Percentiles rank a stretch among this genome's conserved stretches.
These are phyloP conservation scores for Phialemoniopsis sp. DNA, from an alignment of 2,329 filamentous ascomycete species.

Conservation along the genomic window DNA sequence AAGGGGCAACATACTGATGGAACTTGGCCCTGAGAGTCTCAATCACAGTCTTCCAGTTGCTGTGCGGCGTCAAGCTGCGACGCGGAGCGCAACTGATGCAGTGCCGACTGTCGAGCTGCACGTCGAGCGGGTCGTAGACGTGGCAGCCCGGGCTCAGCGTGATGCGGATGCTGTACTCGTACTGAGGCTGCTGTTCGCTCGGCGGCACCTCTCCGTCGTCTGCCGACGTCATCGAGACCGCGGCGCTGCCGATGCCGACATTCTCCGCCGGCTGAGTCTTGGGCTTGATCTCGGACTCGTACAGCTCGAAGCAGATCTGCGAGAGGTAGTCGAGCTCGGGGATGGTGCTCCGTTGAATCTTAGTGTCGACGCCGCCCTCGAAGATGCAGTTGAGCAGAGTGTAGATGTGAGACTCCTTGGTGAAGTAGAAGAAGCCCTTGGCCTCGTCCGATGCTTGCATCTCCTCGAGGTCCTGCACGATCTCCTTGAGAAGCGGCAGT, in stretches of 20 bases:
- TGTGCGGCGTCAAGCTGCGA: conserved; percentile 83
- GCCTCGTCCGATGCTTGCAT: conserved; percentile 92
- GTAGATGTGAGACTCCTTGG: conserved; percentile 98
- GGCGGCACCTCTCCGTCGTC: conserved; percentile 26
- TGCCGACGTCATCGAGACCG: conserved; percentile 39
- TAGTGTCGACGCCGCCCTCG: conserved; percentile 93
- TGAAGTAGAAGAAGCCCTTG: conserved; percentile 98
- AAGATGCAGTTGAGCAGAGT: conserved; percentile 96
- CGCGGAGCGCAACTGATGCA: conserved; percentile 93
- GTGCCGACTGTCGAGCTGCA: conserved; percentile 93
- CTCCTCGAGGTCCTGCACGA: conserved; percentile 94
- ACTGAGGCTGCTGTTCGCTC: conserved; percentile 31
- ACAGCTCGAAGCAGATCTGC: conserved; percentile 97
- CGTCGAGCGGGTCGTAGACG: conserved; percentile 91
- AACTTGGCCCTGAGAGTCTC: conserved; percentile 94
- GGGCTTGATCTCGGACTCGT: conserved; percentile 80
- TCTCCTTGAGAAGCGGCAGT: conserved; percentile 89
- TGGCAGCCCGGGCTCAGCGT: conserved; percentile 95
- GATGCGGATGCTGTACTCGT: conserved; percentile 94
- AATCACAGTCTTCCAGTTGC: conserved; percentile 95
- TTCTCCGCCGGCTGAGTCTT: too few relatives aligned
- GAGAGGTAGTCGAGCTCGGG: conserved; percentile 96
- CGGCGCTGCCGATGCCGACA: too few relatives aligned
- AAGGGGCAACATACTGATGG: conserved; percentile 65
- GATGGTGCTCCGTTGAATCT: conserved; percentile 92